These are phyloP conservation scores for Thielaviopsis cerberus DNA, from an alignment of 2,329 filamentous ascomycete genomes.

Conservation along the genomic window DNA sequence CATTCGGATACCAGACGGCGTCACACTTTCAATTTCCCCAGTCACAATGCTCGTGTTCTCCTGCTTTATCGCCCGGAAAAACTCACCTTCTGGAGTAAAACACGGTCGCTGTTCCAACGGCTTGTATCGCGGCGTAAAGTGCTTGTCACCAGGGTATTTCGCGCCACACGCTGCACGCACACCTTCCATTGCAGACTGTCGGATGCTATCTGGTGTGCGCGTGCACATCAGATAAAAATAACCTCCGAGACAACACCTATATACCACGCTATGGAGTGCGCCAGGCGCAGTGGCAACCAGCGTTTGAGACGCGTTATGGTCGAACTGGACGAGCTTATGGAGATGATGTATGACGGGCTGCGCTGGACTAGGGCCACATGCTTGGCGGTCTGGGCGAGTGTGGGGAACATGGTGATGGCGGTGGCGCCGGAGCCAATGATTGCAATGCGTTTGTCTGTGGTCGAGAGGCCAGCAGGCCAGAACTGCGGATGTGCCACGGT, in stretches of 20 bases:
- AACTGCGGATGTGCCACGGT: constrained; percentile 51
- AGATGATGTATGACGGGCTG: constrained; percentile 51
- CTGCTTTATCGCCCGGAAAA: constrained; percentile 30
- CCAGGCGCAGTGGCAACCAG: constrained; percentile 29
- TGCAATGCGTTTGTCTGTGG: constrained; percentile 46
- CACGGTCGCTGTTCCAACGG: constrained; percentile 64
- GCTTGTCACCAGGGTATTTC: constrained; percentile 38
- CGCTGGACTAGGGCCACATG: constrained; percentile 67
- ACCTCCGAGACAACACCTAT: constrained; percentile 29
- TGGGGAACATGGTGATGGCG: constrained; percentile 57
- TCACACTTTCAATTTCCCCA: constrained; percentile 32
- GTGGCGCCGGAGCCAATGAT: constrained; percentile 66
- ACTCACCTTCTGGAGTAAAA: constrained; percentile 39
- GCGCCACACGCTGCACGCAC: constrained; percentile 26
- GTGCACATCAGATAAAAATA: constrained; percentile 30
- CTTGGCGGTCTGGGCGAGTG: constrained; percentile 42
- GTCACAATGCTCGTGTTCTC: constrained; percentile 31
- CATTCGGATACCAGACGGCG: constrained; percentile 28
- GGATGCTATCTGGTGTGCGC: background rate
- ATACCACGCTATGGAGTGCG: constrained; percentile 29
- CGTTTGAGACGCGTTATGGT: constrained; percentile 22
- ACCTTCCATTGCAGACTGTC: constrained; percentile 23
- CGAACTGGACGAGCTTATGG: constrained; percentile 26
- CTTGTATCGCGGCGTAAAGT: constrained; percentile 46
- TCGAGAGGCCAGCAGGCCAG: constrained; percentile 54